phyloP scores from a whole-genome alignment of 257 asterid genomes.

The Rhazya stricta region DNA sequence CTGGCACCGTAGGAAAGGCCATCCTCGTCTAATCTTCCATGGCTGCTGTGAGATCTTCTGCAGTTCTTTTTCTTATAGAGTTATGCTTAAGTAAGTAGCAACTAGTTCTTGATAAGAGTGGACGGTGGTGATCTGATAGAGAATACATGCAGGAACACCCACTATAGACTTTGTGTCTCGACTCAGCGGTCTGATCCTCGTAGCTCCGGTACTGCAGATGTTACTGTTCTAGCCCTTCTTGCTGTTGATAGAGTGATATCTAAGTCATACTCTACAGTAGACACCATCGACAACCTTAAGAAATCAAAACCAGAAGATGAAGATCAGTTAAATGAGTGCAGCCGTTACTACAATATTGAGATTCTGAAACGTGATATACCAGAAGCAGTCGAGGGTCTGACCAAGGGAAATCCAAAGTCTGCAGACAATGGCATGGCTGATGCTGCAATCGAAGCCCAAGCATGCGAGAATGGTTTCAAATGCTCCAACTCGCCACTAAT shows the following conservation, averaged over 20 bases:
- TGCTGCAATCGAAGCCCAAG: constrained; percentile 45
- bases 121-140: constrained; percentile 21
- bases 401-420: constrained; percentile 30
- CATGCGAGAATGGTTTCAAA: constrained; percentile 38
- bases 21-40: neutral
- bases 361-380: constrained; percentile 24
- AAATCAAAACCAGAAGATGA: constrained; percentile 18
- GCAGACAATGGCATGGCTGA: constrained; percentile 50
- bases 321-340: constrained; percentile 6
- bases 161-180: constrained; percentile 41
- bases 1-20: neutral
- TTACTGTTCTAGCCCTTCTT: constrained; percentile 27
- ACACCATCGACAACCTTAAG: constrained; percentile 13
- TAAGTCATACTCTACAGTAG: constrained; percentile 7
- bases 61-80: neutral
- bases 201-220: constrained; percentile 22
- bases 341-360: constrained; percentile 7
- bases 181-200: constrained; percentile 13
- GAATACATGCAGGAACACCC: constrained; percentile 45
- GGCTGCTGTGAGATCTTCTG: neutral
- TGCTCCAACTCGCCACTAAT: constrained; percentile 29
- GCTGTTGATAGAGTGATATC: constrained; percentile 20
- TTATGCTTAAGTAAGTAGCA: neutral
- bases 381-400: constrained; percentile 19
- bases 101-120: neutral